Evolutionary conservation across 2,329 filamentous ascomycete genomes (phyloP).

Genomic region (Chrysosporium keratinophilum): DNA sequence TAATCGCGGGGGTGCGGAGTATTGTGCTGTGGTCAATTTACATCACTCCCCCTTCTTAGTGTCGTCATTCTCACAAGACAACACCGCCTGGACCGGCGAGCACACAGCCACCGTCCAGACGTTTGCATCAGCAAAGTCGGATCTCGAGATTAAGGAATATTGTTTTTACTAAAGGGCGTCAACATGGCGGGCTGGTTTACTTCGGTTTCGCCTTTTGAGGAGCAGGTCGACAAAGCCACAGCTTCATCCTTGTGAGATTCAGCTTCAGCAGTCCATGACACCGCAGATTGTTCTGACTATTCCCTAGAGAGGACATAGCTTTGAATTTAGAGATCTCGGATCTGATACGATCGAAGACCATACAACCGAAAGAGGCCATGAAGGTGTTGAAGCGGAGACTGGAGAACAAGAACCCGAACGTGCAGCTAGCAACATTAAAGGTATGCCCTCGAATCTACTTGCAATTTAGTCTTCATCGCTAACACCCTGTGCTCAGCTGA

Average conservation of each 20-base stretch:
- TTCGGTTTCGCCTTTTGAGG: conserved; percentile 83
- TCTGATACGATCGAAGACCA: conserved; percentile 91
- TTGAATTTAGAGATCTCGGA: conserved; percentile 98
- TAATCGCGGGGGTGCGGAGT: conserved; percentile 1
- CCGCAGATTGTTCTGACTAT: conserved; percentile 12
- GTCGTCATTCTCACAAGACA: conserved; percentile 10
- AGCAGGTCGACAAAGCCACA: conserved; percentile 93
- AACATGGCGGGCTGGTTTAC: conserved; percentile 97
- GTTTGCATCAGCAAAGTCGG: neutral
- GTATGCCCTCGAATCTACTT: conserved; percentile 38
- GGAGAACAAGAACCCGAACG: conserved; percentile 95
- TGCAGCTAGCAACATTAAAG: conserved; percentile 88
- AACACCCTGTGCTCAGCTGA: conserved; percentile 49
- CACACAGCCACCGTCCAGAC: neutral
- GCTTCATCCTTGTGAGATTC: conserved; percentile 73
- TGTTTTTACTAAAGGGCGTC: conserved; percentile 21
- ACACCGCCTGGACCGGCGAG: neutral
- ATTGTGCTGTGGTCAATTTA: neutral
- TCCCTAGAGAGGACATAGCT: conserved; percentile 76
- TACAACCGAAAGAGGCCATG: conserved; percentile 97
- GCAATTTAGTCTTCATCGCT: conserved; percentile 16
- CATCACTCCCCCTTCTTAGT: neutral
- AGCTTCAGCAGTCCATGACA: conserved; percentile 15
- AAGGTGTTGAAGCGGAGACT: conserved; percentile 86
- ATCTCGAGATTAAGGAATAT: neutral